Conservation (phyloP, 2,329 filamentous ascomycete species). For the Xylariaceae sp. region DNA sequence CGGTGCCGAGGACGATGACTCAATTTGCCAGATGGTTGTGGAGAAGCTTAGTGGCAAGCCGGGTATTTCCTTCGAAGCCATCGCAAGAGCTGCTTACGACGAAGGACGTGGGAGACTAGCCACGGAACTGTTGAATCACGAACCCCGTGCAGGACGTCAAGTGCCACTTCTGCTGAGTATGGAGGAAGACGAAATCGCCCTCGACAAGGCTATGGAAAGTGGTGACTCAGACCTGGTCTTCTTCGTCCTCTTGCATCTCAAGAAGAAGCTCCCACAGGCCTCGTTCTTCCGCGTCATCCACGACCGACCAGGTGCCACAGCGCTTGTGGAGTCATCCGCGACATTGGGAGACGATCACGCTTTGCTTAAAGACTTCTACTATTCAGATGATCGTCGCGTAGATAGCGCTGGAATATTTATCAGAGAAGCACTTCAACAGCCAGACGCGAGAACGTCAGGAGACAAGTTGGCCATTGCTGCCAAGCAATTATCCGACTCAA, state of each 20-base stretch:
- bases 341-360: conserved; percentile 65
- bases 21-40: conserved; percentile 81
- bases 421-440: conserved; percentile 73
- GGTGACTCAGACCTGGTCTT: conserved; percentile 93
- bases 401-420: conserved; percentile 88
- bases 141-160: conserved; percentile 91
- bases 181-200: conserved; percentile 90
- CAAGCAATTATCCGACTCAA: conserved; percentile 78
- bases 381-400: conserved; percentile 87
- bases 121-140: conserved; percentile 86
- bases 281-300: conserved; percentile 93
- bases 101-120: conserved; percentile 87
- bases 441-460: conserved; percentile 62
- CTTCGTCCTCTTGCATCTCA: conserved; percentile 81
- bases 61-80: conserved; percentile 92
- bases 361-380: conserved; percentile 91
- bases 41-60: conserved; percentile 81
- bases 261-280: conserved; percentile 84
- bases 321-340: conserved; percentile 83
- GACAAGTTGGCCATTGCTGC: conserved; percentile 88
- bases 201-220: conserved; percentile 95
- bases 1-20: conserved; percentile 80
- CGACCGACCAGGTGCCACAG: conserved; percentile 76
- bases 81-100: conserved; percentile 88
- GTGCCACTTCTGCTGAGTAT: conserved; percentile 89